These are phyloP conservation scores for Astrothelium macrocarpum DNA, from an alignment of 495 filamentous ascomycete genomes.

Conservation along the genomic window DNA sequence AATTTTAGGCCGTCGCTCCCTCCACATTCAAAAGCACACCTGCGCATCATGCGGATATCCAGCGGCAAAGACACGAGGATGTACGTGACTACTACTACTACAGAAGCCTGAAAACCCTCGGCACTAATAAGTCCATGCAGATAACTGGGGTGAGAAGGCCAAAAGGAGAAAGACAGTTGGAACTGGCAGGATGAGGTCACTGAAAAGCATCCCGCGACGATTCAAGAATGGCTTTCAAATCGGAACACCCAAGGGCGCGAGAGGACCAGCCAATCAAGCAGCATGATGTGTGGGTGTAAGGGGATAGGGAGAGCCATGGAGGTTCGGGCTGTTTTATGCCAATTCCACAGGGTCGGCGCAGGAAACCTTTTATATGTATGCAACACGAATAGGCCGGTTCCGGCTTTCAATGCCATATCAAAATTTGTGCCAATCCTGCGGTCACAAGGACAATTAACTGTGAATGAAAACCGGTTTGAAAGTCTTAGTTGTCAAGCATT, in stretches of 20 bases:
- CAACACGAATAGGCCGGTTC: neutral
- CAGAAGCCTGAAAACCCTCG: conserved; percentile 6
- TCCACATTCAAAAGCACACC: conserved; percentile 99
- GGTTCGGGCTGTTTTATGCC: neutral
- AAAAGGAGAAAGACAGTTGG: conserved; percentile 99
- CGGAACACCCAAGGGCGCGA: conserved; percentile 75
- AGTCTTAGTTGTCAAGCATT: too few relatives aligned
- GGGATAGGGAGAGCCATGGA: neutral
- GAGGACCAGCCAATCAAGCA: conserved; percentile 41
- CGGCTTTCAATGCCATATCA: neutral
- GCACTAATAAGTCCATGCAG: conserved; percentile 39
- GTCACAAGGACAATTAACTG: neutral
- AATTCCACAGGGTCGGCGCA: neutral
- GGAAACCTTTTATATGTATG: neutral
- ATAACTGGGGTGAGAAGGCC: conserved; percentile 99
- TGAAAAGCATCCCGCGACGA: conserved; percentile 78
- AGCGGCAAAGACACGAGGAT: conserved; percentile 91
- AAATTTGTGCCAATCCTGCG: neutral
- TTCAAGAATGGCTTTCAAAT: conserved; percentile 96
- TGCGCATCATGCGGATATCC: conserved; percentile 98
- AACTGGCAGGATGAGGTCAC: conserved; percentile 82
- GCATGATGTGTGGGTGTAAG: neutral
- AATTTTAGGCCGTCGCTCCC: conserved; percentile 70
- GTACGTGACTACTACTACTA: conserved; percentile 53
- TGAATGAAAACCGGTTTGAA: neutral